These are phyloP conservation scores for Oryza punctata DNA, from an alignment of 176 grass and related monocot species.

Conservation along the genomic window DNA sequence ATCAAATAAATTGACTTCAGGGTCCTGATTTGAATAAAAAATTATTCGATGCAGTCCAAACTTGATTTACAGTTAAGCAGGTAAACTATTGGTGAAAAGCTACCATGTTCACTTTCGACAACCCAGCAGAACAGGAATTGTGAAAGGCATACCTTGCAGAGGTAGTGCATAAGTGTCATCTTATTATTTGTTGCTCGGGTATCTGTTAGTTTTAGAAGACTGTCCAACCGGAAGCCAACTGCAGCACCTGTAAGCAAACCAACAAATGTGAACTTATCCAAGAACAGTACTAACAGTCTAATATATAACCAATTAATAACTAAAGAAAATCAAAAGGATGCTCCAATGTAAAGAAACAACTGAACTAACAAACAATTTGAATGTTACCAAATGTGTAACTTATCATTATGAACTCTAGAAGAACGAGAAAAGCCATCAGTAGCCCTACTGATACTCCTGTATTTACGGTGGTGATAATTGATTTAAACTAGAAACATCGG, in stretches of 20 bases:
- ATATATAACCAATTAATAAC: not conserved
- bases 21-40: constrained; percentile 19
- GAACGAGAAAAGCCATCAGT: not conserved
- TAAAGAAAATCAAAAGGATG: constrained; percentile 9
- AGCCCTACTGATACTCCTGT: not conserved
- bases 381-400: not conserved
- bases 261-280: constrained; percentile 26
- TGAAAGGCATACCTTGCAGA: constrained; percentile 77
- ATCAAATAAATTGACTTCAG: constrained; percentile 22
- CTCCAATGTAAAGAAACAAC: not conserved
- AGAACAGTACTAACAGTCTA: not conserved
- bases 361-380: not conserved
- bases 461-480: not conserved
- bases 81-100: constrained; percentile 10
- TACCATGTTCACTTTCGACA: constrained; percentile 31
- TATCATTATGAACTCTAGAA: not conserved
- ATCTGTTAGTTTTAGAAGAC: constrained; percentile 98
- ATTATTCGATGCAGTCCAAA: not conserved
- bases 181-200: constrained; percentile 99
- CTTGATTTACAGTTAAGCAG: constrained; percentile 15
- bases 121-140: constrained; percentile 30
- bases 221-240: constrained; percentile 91
- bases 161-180: constrained; percentile 97
- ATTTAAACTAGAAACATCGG: not conserved
- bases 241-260: constrained; percentile 72